Evolutionary conservation across 1,139 yeast genomes (phyloP), one percentile per base, ranked within the genome.

Genomic region (Lizanozyma gosingica): DNA sequence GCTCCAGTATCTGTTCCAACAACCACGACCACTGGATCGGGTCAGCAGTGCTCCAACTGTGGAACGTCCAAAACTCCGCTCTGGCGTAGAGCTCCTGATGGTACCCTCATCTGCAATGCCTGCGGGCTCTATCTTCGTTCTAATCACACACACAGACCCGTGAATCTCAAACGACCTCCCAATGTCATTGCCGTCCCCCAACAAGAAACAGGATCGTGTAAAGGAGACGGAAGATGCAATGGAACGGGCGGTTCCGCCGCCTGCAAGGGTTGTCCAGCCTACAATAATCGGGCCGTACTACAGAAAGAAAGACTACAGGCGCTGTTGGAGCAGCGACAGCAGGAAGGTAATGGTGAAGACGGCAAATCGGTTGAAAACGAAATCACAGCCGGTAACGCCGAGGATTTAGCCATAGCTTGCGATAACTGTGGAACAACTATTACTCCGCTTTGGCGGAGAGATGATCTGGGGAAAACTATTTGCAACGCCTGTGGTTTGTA

Each of bases 401-500:
- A 65, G 39, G 65, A 75, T 22, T 63, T 78, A 42, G 83, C 83
- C 2, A 76, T 83, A 18, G 86, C 90, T 0, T 85, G 95, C 57
- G 81, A 73, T 50, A 86, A 86, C 62, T 86, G 95, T 62, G 80
- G 78, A 9, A 82, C 92, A 15, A 83, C 92, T 4, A 82, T 84
- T 47, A 86, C 95, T 0, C 95, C 95, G 1, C 65, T 86, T 14
- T 86, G 95, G 95, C 70, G 95, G 53, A 66, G 95, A 48, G 90
- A 85, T 52, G 87, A 80, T 45, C 72, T 70, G 4, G 95, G 95
- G 1, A 78, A 82, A 49, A 81, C 92, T 33, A 83, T 85, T 33
- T 86, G 95, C 65, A 86, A 86, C 54, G 95, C 95, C 1, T 85
- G 95, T 62, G 95, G 95, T 1, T 65, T 86, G 35, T 86, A 86